Evolutionary conservation across 2,329 filamentous ascomycete genomes (phyloP), one percentile per base, ranked within the genome.

Genomic region (Fusarium oligoseptatum): DNA sequence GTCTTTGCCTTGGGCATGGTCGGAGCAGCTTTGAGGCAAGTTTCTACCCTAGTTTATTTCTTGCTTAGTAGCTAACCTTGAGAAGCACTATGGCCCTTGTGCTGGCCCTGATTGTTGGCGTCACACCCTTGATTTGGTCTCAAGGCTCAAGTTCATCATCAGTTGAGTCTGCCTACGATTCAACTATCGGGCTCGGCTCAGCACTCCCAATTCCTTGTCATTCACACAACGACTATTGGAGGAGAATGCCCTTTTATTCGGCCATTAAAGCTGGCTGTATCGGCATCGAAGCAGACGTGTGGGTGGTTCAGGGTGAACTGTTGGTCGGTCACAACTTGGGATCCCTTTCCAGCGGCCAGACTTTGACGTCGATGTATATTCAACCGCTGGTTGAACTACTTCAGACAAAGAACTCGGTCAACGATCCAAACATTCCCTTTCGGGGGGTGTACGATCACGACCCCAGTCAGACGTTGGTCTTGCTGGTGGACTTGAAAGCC

Each of bases 191-290:
- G 7, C 17, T 57, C 48, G 39, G 67, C 6, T 68, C 64, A 20
- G 24, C 50, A 58, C 27, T 84, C 3, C 89, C 91, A 2, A 86
- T 91, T 34, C 83, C 85, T 2, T 92, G 90, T 71, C 91, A 93
- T 79, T 92, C 89, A 2, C 92, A 94, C 79, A 93, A 94, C 76
- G 92, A 94, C 80, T 94, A 94, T 81, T 92, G 90, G 90, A 88
- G 91, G 58, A 84, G 85, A 20, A 84, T 88, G 0, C 92, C 92
- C 0, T 84, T 94, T 4, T 91, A 89, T 76, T 89, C 90, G 12
- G 92, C 92, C 24, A 80, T 92, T 2, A 80, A 84, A 9, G 87
- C 87, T 6, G 90, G 91, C 8, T 92, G 90, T 74, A 88, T 89
- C 7, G 88, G 91, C 11, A 85, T 93, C 4, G 92, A 94, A 81